Evolutionary conservation across 2,329 filamentous ascomycete genomes (phyloP).

Genomic region (Cladorrhinum sp.): DNA sequence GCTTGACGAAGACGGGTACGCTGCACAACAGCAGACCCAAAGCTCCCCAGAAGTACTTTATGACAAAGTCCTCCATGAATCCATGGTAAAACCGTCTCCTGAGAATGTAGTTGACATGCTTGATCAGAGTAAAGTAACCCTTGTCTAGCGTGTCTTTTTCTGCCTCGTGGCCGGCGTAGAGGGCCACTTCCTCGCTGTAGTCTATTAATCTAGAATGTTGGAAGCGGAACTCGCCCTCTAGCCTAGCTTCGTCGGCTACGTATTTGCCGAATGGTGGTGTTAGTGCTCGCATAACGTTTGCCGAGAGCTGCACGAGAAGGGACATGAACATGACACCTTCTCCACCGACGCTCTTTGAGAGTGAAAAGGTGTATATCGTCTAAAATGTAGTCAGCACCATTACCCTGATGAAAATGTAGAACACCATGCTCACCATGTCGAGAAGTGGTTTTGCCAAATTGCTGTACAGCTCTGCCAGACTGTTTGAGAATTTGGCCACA

Average conservation of each 20-base stretch:
- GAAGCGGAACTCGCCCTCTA: conserved; percentile 96
- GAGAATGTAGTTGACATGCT: conserved; percentile 96
- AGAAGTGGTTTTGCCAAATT: conserved; percentile 92
- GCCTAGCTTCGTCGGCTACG: conserved; percentile 88
- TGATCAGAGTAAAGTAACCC: conserved; percentile 98
- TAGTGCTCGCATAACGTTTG: conserved; percentile 86
- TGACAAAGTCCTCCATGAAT: conserved; percentile 99
- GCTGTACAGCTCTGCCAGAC: conserved; percentile 89
- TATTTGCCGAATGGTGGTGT: conserved; percentile 97
- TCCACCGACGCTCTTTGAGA: conserved; percentile 92
- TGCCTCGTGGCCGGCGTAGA: conserved; percentile 87
- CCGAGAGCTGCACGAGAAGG: conserved; percentile 86
- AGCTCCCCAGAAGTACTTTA: conserved; percentile 99
- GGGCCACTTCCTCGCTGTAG: conserved; percentile 89
- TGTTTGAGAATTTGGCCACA: conserved; percentile 94
- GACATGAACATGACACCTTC: conserved; percentile 96
- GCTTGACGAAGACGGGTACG: conserved; percentile 91
- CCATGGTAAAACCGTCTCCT: conserved; percentile 90
- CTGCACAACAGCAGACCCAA: conserved; percentile 88
- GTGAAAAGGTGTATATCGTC: conserved; percentile 89
- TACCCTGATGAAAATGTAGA: no score
- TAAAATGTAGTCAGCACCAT: conserved; percentile 33
- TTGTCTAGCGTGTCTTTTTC: conserved; percentile 97
- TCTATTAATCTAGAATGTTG: conserved; percentile 94
- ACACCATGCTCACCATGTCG: conserved; percentile 67